Evolutionary conservation across 257 asterid genomes (phyloP), one percentile per base, ranked within the genome.

Genomic region (Scutellaria baicalensis): DNA sequence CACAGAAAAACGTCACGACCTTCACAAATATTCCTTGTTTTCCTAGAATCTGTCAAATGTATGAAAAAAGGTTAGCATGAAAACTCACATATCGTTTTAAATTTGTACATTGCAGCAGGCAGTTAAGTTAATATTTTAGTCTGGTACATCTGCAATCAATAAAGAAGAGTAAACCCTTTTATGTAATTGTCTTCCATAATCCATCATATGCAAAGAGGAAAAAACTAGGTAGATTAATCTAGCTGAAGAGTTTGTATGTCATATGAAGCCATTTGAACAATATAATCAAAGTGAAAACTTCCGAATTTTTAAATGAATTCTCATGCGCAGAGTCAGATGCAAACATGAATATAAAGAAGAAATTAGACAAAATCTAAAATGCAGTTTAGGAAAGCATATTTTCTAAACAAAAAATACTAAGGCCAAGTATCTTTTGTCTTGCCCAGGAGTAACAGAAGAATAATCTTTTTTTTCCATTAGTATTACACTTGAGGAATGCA

Each of bases 181-280:
- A n/a, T n/a, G n/a, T n/a, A n/a, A n/a, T n/a, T n/a, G n/a, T n/a
- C n/a, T n/a, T n/a, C n/a, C n/a, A n/a, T n/a, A n/a, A n/a, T n/a
- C n/a, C n/a, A n/a, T n/a, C n/a, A n/a, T n/a, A n/a, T n/a, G n/a
- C n/a, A n/a, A n/a, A n/a, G n/a, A n/a, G n/a, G 50, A 49, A 71
- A 64, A n/a, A 42, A 77, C 47, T 59, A 31, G 27, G 62, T 17
- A 55, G 50, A 66, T 59, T 71, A 14, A 50, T 56, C 59, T 54
- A 54, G 8, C 66, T 31, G 43, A 11, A 10, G 54, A 58, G 54
- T 18, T 58, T 43, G 50, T 21, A 54, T 51, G 62, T 38, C 16
- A 36, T 44, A 42, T 52, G 44, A 21, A 59, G 44, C 36, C 31
- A 16, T 18, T 17, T 12, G 14, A 45, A 48, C 44, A 42, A 75